Percentiles rank a stretch among this genome's conserved stretches.
Conservation (phyloP, 257 asterid species). For the Salvia hispanica region DNA sequence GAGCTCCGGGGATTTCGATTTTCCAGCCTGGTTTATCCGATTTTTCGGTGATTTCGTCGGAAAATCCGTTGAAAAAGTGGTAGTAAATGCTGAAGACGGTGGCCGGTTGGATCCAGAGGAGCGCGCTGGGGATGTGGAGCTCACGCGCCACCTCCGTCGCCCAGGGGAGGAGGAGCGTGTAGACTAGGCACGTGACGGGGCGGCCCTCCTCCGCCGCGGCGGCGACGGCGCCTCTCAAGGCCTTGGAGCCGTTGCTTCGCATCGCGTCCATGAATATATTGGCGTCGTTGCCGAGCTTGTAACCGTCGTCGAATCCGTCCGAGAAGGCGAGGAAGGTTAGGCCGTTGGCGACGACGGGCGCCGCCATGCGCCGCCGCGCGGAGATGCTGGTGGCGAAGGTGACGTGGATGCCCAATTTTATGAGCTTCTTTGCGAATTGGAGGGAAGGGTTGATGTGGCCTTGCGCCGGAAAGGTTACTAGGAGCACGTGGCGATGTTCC, state of each 20-base stretch:
- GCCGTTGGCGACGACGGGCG: constrained; percentile 39
- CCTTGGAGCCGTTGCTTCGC: constrained; percentile 37
- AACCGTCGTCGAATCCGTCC: constrained; percentile 58
- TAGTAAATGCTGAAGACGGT: constrained; percentile 53
- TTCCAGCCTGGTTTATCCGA: constrained; percentile 11
- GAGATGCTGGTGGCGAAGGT: constrained; percentile 50
- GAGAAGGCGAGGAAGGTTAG: constrained; percentile 44
- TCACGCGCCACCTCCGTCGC: constrained; percentile 56
- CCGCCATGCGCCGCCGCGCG: constrained; percentile 44
- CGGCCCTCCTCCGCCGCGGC: constrained; percentile 33
- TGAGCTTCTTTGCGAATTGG: constrained; percentile 52
- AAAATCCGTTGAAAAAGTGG: constrained; percentile 53
- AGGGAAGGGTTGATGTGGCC: constrained; percentile 80
- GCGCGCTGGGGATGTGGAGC: constrained; percentile 45
- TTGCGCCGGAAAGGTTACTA: constrained; percentile 58
- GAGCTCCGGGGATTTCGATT: constrained; percentile 52
- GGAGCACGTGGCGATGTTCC: constrained; percentile 46
- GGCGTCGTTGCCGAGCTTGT: constrained; percentile 28
- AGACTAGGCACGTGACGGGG: constrained; percentile 51
- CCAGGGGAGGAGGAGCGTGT: constrained; percentile 63
- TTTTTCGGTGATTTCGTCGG: constrained; percentile 26
- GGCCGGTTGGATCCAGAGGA: constrained; percentile 75
- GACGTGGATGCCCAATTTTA: constrained; percentile 47
- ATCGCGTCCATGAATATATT: constrained; percentile 31
- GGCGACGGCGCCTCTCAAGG: constrained; percentile 31